phyloP scores from a whole-genome alignment of 306 rosid species.

The Vicia sativa region DNA sequence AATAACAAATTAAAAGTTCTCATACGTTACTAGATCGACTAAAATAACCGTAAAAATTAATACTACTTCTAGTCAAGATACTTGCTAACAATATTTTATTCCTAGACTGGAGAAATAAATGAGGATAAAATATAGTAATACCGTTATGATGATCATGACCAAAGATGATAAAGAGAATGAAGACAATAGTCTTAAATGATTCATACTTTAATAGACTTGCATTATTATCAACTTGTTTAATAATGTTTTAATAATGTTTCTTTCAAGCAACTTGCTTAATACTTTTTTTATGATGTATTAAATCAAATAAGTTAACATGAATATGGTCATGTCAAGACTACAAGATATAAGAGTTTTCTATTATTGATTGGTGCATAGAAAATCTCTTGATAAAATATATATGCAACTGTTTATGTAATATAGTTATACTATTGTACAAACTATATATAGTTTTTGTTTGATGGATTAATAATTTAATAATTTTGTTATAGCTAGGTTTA shows the following conservation, averaged over 20 bases:
- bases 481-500: background rate
- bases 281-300: background rate
- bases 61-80: background rate
- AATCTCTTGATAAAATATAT: too few relatives aligned
- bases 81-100: constrained; percentile 2
- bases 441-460: too few relatives aligned
- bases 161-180: constrained; percentile 23
- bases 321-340: too few relatives aligned
- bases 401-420: too few relatives aligned
- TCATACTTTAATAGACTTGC: background rate
- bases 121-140: background rate
- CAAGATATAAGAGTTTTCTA: too few relatives aligned
- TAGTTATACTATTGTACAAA: too few relatives aligned
- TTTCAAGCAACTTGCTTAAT: constrained; percentile 9
- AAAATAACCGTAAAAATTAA: background rate
- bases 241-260: constrained; percentile 9
- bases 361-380: too few relatives aligned
- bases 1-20: constrained; percentile 1
- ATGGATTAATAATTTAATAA: too few relatives aligned
- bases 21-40: background rate
- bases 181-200: constrained; percentile 18
- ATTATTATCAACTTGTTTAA: constrained; percentile 32
- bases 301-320: too few relatives aligned
- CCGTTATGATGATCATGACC: constrained; percentile 28
- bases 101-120: background rate